Conservation (phyloP, 768 basidiomycete species). For the Psilocybe cyanescens region DNA sequence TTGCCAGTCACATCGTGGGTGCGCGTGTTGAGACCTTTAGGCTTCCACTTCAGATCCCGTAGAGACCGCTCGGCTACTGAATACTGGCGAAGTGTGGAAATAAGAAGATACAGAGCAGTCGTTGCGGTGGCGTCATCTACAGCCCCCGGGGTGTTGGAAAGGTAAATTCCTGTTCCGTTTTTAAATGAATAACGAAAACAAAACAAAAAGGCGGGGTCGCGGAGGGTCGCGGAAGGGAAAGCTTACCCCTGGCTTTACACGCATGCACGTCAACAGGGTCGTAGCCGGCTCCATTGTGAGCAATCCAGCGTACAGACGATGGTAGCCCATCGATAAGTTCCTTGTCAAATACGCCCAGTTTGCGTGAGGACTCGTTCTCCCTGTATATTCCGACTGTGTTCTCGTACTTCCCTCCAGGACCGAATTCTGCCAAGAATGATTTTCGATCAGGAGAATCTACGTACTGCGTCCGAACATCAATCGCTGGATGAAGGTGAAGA, state of each 20-base stretch:
- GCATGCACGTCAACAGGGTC: slow-evolving; percentile 83
- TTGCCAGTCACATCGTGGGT: slow-evolving; percentile 69
- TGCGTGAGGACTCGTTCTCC: slow-evolving; percentile 65
- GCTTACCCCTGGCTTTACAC: slow-evolving; percentile 68
- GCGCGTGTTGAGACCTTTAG: slow-evolving; percentile 44
- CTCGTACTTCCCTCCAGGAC: slow-evolving; percentile 72
- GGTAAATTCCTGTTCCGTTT: slow-evolving; percentile 57
- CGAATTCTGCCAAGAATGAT: slow-evolving; percentile 69
- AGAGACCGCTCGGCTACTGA: slow-evolving; percentile 64
- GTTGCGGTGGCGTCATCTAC: slow-evolving; percentile 94
- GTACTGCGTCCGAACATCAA: slow-evolving; percentile 28
- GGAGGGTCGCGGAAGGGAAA: neutral
- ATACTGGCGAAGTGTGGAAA: slow-evolving; percentile 79
- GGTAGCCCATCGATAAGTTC: slow-evolving; percentile 76
- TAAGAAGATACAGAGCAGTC: slow-evolving; percentile 81
- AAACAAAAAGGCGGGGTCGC: neutral
- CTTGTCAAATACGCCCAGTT: slow-evolving; percentile 80
- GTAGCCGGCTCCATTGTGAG: slow-evolving; percentile 93
- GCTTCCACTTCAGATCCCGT: slow-evolving; percentile 65
- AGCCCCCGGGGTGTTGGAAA: slow-evolving; percentile 90
- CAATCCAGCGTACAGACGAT: slow-evolving; percentile 78
- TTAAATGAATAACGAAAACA: neutral
- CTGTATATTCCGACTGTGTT: slow-evolving; percentile 79
- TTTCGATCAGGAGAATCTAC: slow-evolving; percentile 64
- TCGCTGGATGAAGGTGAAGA: neutral